phyloP scores from a whole-genome alignment of 768 basidiomycete genomes.

The Auricularia sp. region DNA sequence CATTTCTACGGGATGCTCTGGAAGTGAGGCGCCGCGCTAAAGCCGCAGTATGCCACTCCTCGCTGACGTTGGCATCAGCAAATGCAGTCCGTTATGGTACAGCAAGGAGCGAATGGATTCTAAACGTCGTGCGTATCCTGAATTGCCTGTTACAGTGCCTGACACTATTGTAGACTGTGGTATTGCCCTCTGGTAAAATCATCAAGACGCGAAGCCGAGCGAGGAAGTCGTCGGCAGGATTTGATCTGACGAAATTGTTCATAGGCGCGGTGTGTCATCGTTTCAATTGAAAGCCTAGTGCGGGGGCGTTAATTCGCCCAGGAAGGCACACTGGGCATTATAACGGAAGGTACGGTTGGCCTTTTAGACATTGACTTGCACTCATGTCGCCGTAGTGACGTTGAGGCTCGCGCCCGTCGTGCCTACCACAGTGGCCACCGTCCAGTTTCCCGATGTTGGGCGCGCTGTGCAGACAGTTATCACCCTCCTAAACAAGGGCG shows the following conservation, averaged over 20 bases:
- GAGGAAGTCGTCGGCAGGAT: slow-evolving; percentile 81
- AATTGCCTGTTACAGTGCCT: neutral
- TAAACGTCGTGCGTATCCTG: slow-evolving; percentile 52
- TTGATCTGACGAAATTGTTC: slow-evolving; percentile 76
- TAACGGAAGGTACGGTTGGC: slow-evolving; percentile 58
- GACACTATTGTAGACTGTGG: slow-evolving; percentile 54
- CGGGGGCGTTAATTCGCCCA: neutral
- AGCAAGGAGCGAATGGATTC: slow-evolving; percentile 83
- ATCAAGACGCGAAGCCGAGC: slow-evolving; percentile 77
- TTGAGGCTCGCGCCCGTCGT: slow-evolving; percentile 71
- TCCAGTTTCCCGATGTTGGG: neutral
- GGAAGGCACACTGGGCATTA: slow-evolving; percentile 69
- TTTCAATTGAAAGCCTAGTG: neutral
- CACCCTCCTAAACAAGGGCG: neutral
- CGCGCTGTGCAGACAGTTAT: neutral
- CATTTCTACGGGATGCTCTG: slow-evolving; percentile 78
- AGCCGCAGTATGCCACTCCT: neutral
- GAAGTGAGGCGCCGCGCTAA: slow-evolving; percentile 39
- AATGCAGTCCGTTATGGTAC: slow-evolving; percentile 84
- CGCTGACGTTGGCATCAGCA: slow-evolving; percentile 27
- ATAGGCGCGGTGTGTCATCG: slow-evolving; percentile 59
- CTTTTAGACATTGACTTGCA: neutral
- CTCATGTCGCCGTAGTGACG: slow-evolving; percentile 39
- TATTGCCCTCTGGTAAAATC: slow-evolving; percentile 78
- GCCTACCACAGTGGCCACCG: slow-evolving; percentile 63